Percentiles rank a stretch among this genome's conserved stretches.
Evolutionary conservation across 805 yeast species (phyloP).

Genomic region (Sugiyamaella floridensis): DNA sequence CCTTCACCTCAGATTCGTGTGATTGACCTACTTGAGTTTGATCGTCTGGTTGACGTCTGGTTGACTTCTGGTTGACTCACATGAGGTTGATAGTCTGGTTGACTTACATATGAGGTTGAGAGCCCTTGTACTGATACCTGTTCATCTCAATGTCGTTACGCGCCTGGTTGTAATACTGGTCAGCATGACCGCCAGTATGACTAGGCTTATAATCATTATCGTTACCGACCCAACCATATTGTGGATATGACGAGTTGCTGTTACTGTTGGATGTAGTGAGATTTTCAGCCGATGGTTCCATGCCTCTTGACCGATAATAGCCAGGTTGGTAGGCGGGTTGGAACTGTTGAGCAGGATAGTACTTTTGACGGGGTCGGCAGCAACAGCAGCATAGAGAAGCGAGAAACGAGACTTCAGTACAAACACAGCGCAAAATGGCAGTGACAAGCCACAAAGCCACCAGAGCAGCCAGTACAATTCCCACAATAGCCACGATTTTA

Average conservation of each 20-base stretch:
- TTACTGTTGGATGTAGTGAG: background rate
- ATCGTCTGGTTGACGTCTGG: no score
- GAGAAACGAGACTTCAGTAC: conserved; percentile 51
- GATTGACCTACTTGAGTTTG: no score
- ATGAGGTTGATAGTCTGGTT: no score
- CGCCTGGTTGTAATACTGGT: background rate
- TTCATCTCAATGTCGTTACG: conserved; percentile 6
- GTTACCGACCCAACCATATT: conserved; percentile 16
- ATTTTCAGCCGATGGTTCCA: conserved; percentile 1
- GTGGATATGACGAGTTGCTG: conserved; percentile 3
- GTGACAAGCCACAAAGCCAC: conserved; percentile 49
- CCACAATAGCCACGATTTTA: conserved; percentile 69
- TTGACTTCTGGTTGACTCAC: no score
- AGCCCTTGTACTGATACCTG: background rate
- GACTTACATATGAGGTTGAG: background rate
- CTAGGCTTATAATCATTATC: conserved; percentile 14
- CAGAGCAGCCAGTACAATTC: conserved; percentile 53
- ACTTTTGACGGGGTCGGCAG: conserved; percentile 24
- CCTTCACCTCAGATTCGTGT: no score
- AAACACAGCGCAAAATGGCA: conserved; percentile 48
- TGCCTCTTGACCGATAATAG: background rate
- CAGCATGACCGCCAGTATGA: background rate
- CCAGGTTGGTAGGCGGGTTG: background rate
- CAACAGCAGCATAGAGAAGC: conserved; percentile 49
- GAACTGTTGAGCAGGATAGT: background rate